phyloP scores from a whole-genome alignment of 2,329 filamentous ascomycete genomes.

The Beauveria sp. region DNA sequence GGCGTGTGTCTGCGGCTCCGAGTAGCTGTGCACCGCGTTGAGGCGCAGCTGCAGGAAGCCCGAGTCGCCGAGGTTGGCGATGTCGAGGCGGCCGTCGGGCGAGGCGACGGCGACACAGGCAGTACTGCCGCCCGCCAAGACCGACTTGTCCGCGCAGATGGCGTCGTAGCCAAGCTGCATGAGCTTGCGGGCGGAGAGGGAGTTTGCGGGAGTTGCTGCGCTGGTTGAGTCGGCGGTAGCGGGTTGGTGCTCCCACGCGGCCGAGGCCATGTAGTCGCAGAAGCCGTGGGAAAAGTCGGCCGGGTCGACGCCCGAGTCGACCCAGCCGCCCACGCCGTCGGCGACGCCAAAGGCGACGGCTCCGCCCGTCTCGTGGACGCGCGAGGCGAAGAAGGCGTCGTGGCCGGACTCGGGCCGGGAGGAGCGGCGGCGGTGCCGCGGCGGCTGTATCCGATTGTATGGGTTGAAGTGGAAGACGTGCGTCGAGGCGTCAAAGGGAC shows the following conservation, averaged over 20 bases:
- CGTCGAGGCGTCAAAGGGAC: slow-evolving; percentile 56
- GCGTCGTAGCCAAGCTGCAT: slow-evolving; percentile 81
- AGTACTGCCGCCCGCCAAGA: slow-evolving; percentile 82
- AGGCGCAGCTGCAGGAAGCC: slow-evolving; percentile 82
- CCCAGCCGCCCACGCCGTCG: slow-evolving; percentile 94
- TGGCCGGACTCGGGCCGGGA: slow-evolving; percentile 73
- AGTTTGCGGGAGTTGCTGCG: slow-evolving; percentile 3
- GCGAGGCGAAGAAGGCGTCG: slow-evolving; percentile 90
- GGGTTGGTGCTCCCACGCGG: slow-evolving; percentile 51
- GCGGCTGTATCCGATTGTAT: slow-evolving; percentile 49
- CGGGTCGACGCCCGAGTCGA: slow-evolving; percentile 84
- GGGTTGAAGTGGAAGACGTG: slow-evolving; percentile 69
- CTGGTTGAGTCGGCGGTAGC: not conserved
- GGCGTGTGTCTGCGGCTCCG: slow-evolving; percentile 82
- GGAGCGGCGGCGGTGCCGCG: slow-evolving; percentile 26
- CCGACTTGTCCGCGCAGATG: slow-evolving; percentile 63
- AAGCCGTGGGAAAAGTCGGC: slow-evolving; percentile 92
- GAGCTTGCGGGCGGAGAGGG: slow-evolving; percentile 57
- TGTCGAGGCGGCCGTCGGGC: slow-evolving; percentile 67
- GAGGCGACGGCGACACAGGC: slow-evolving; percentile 78
- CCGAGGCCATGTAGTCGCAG: slow-evolving; percentile 85
- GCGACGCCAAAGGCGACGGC: slow-evolving; percentile 80
- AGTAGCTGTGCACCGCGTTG: slow-evolving; percentile 77
- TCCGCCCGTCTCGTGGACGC: slow-evolving; percentile 61
- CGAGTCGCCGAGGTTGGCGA: slow-evolving; percentile 93